phyloP scores from a whole-genome alignment of 768 basidiomycete species.

The Leccinum uliginosum region DNA sequence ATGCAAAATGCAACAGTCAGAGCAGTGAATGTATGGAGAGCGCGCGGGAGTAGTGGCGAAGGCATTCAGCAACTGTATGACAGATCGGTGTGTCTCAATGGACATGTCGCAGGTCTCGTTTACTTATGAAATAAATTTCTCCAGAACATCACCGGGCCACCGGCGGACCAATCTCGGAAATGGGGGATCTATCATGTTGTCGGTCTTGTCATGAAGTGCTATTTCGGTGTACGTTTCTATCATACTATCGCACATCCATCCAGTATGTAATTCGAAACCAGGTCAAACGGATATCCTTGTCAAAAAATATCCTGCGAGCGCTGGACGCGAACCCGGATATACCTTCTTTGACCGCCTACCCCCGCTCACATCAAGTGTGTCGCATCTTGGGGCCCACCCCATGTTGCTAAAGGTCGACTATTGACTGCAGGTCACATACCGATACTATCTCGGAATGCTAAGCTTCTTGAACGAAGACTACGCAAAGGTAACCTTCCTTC shows the following conservation, averaged over 20 bases:
- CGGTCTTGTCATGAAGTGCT: conserved; percentile 85
- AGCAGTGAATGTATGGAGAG: conserved; percentile 76
- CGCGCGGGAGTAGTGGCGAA: conserved; percentile 84
- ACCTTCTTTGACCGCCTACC: conserved; percentile 71
- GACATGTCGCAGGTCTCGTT: background rate
- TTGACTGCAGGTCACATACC: conserved; percentile 73
- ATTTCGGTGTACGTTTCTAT: conserved; percentile 71
- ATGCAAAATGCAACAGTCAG: conserved; percentile 53
- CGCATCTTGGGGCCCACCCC: conserved; percentile 3
- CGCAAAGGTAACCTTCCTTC: conserved; percentile 50
- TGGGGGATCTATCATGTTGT: conserved; percentile 95
- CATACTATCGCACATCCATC: background rate
- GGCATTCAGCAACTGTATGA: conserved; percentile 86
- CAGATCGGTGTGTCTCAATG: conserved; percentile 53
- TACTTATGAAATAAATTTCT: background rate
- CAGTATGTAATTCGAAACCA: conserved; percentile 26
- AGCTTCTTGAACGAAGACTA: conserved; percentile 93
- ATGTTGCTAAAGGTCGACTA: conserved; percentile 15
- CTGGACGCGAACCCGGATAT: conserved; percentile 83
- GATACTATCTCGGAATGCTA: conserved; percentile 93
- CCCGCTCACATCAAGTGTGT: conserved; percentile 78
- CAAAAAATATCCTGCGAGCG: conserved; percentile 88
- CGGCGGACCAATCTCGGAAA: conserved; percentile 69
- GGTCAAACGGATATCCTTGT: conserved; percentile 88
- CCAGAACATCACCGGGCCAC: conserved; percentile 66